A percentile compares a stretch with the other conserved stretches of the same genome.
phyloP scores from a whole-genome alignment of 192 early-diverging fungal genomes.

The Backusella parvicylindrica region DNA sequence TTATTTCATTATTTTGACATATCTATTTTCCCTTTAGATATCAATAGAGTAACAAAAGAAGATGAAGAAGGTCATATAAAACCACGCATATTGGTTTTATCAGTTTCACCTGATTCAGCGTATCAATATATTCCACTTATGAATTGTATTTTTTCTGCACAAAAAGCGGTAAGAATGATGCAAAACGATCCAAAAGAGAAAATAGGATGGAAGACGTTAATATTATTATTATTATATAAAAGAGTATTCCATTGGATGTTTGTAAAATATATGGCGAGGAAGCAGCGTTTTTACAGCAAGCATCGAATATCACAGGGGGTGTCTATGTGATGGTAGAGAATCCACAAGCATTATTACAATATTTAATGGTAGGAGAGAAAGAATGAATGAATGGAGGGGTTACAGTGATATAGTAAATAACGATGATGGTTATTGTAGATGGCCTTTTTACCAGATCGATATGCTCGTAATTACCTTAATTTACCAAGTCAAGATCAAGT shows the following conservation, averaged over 20 bases:
- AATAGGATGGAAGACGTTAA: background rate
- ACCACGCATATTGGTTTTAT: constrained; percentile 81
- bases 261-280: constrained; percentile 78
- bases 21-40: too few relatives aligned
- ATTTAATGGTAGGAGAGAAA: constrained; percentile 70
- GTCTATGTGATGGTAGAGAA: constrained; percentile 75
- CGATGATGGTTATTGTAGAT: constrained; percentile 41
- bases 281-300: constrained; percentile 91
- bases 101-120: constrained; percentile 83
- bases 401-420: background rate
- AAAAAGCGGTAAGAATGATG: constrained; percentile 76
- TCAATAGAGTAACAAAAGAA: constrained; percentile 57
- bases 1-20: background rate
- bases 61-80: constrained; percentile 56
- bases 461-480: constrained; percentile 66
- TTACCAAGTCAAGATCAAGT: constrained; percentile 77
- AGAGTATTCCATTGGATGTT: constrained; percentile 88
- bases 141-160: constrained; percentile 98
- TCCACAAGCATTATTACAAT: constrained; percentile 72
- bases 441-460: constrained; percentile 78
- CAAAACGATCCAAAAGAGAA: background rate
- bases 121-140: constrained; percentile 94
- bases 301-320: constrained; percentile 84
- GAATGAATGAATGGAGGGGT: background rate
- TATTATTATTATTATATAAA: background rate